These are phyloP conservation scores for Phyllosticta citribraziliensis DNA, from an alignment of 2,329 filamentous ascomycete species.

Conservation along the genomic window DNA sequence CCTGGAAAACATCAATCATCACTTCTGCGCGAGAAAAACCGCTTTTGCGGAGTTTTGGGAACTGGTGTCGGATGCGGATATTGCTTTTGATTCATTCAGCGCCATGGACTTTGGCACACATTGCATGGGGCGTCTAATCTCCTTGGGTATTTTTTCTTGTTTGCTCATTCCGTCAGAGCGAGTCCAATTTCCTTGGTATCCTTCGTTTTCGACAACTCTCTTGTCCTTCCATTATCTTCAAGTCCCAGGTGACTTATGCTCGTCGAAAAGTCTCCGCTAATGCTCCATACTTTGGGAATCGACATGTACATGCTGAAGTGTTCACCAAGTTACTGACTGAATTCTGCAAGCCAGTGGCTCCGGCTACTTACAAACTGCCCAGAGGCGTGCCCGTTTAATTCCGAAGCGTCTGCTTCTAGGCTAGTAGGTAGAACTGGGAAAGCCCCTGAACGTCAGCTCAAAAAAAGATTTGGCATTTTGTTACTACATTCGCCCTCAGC, in stretches of 20 bases:
- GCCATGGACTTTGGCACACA: background rate
- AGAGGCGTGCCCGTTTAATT: background rate
- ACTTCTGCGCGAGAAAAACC: background rate
- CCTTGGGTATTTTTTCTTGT: background rate
- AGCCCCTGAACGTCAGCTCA: background rate
- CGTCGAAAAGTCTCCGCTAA: background rate
- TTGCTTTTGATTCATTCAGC: background rate
- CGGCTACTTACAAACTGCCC: constrained; percentile 6
- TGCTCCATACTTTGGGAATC: background rate
- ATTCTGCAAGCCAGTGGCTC: background rate
- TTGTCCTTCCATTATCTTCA: background rate
- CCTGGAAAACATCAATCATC: background rate
- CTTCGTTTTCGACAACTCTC: background rate
- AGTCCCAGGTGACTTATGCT: background rate
- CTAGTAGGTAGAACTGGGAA: background rate
- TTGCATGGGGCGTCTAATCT: background rate
- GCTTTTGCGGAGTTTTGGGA: background rate
- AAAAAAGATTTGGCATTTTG: background rate
- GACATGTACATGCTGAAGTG: background rate
- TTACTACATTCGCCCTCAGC: background rate
- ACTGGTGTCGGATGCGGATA: background rate
- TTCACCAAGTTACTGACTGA: constrained; percentile 2
- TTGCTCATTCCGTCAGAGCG: background rate
- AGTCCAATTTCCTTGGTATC: background rate
- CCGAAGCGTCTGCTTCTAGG: background rate